Percentiles rank a stretch among this genome's conserved stretches.
Conservation (phyloP, 2,329 filamentous ascomycete species). For the Chlorencoelia australis region DNA sequence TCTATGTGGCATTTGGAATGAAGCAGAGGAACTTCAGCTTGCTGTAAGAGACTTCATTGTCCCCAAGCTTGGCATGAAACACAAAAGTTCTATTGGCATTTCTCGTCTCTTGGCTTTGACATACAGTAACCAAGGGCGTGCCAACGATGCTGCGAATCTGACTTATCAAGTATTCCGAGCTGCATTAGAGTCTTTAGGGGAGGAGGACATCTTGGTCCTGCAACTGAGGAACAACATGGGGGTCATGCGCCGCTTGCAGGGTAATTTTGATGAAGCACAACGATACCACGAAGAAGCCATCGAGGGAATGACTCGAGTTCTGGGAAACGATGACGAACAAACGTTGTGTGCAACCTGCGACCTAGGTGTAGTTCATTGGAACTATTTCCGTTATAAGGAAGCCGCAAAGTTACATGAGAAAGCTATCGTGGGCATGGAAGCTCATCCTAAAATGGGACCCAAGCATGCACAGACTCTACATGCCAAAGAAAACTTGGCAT, state of each 20-base stretch:
- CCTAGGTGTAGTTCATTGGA: conserved; percentile 5
- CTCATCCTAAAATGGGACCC: conserved; percentile 2
- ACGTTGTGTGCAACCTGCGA: conserved; percentile 8
- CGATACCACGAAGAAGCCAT: conserved; percentile 17
- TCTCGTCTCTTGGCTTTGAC: conserved; percentile 19
- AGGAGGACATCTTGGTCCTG: conserved; percentile 21
- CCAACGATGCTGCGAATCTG: conserved; percentile 20
- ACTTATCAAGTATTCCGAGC: conserved; percentile 17
- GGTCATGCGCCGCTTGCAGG: conserved; percentile 13
- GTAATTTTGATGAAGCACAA: conserved; percentile 18
- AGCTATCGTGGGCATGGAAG: conserved; percentile 5
- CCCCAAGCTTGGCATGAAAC: conserved; percentile 17
- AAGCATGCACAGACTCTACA: conserved; percentile 17
- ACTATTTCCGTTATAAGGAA: conserved; percentile 13
- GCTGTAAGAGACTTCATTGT: conserved; percentile 18
- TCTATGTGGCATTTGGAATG: conserved; percentile 17
- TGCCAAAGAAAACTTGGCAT: conserved; percentile 19
- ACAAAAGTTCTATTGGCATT: conserved; percentile 17
- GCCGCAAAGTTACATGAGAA: conserved; percentile 7
- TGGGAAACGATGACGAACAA: conserved; percentile 8
- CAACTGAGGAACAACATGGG: conserved; percentile 22
- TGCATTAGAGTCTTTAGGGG: conserved; percentile 16
- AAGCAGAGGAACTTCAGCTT: conserved; percentile 23
- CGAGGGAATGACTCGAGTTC: conserved; percentile 11
- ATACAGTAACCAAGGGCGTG: conserved; percentile 10